Evolutionary conservation across 2,329 filamentous ascomycete species (phyloP).

Genomic region (Ascochyta koolunga): DNA sequence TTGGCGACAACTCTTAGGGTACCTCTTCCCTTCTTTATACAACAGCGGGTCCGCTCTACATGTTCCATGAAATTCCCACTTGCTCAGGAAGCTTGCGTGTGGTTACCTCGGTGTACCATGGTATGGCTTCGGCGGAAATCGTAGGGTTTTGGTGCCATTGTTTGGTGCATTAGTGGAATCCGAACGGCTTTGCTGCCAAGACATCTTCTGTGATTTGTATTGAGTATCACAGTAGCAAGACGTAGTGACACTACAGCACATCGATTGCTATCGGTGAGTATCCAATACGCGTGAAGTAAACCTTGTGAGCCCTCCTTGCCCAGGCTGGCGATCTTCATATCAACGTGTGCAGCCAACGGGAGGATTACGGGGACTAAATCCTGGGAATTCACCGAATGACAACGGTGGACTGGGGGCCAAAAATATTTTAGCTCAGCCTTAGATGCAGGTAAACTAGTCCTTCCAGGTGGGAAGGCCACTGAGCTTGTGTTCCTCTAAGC

Average conservation of each 20-base stretch:
- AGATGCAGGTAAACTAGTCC: background rate
- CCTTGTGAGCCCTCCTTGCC: slow-evolving; percentile 5
- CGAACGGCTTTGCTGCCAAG: slow-evolving; percentile 23
- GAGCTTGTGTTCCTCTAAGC: slow-evolving; percentile 3
- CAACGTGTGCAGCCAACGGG: slow-evolving; percentile 3
- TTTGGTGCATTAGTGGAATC: slow-evolving; percentile 16
- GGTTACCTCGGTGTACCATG: slow-evolving; percentile 27
- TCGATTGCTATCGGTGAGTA: slow-evolving; percentile 8
- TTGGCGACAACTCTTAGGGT: slow-evolving; percentile 2
- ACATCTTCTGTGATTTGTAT: slow-evolving; percentile 14
- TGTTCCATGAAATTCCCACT: background rate
- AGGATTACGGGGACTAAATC: slow-evolving; percentile 1
- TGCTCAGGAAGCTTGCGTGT: background rate
- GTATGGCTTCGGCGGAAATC: slow-evolving; percentile 3
- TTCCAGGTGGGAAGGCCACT: background rate
- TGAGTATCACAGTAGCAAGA: slow-evolving; percentile 3
- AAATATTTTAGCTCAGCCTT: slow-evolving; percentile 5
- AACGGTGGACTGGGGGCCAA: background rate
- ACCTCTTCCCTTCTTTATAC: slow-evolving; percentile 25
- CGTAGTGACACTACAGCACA: slow-evolving; percentile 1
- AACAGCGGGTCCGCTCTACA: slow-evolving; percentile 10
- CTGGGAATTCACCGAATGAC: background rate
- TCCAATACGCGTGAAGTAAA: slow-evolving; percentile 1
- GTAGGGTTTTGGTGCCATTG: slow-evolving; percentile 21
- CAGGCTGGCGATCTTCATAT: slow-evolving; percentile 7